Evolutionary conservation across 106 monocot species (phyloP).

Genomic region (Agapanthus africanus): DNA sequence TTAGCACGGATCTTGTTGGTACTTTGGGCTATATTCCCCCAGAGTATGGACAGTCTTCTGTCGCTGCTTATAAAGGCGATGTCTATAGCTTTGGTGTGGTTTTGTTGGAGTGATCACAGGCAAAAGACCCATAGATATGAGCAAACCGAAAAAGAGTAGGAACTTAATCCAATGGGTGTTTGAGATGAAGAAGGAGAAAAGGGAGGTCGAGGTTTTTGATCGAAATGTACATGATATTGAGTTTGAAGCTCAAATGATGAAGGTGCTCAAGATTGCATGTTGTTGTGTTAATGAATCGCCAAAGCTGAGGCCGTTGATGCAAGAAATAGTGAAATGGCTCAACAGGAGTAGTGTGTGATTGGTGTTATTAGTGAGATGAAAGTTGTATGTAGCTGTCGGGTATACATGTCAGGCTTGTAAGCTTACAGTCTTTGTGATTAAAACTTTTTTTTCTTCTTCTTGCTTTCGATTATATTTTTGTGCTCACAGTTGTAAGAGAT

Average conservation of each 20-base stretch:
- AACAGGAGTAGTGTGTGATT: too few relatives aligned
- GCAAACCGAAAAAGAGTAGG: slow-evolving; percentile 20
- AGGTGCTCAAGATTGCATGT: slow-evolving; percentile 15
- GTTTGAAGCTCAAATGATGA: slow-evolving; percentile 7
- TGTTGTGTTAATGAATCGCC: slow-evolving; percentile 18
- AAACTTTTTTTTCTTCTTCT: too few relatives aligned
- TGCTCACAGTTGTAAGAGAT: too few relatives aligned
- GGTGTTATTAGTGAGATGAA: too few relatives aligned
- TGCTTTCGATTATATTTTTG: too few relatives aligned
- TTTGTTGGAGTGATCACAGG: slow-evolving; percentile 16
- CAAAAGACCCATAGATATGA: slow-evolving; percentile 21
- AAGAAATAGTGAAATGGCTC: slow-evolving; percentile 20
- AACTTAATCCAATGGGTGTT: slow-evolving; percentile 17
- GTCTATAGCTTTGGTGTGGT: slow-evolving; percentile 27
- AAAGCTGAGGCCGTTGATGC: slow-evolving; percentile 15
- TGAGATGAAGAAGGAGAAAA: slow-evolving; percentile 23
- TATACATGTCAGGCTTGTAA: too few relatives aligned
- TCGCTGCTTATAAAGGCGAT: slow-evolving; percentile 22
- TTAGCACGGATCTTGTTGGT: slow-evolving; percentile 20
- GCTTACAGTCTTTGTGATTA: too few relatives aligned
- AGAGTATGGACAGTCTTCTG: slow-evolving; percentile 22
- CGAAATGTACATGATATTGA: slow-evolving; percentile 6
- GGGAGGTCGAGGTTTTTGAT: slow-evolving; percentile 23
- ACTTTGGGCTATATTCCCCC: slow-evolving; percentile 28
- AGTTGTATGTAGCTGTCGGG: too few relatives aligned